Percentiles rank a stretch among this genome's conserved stretches.
Conservation (phyloP, 2,329 filamentous ascomycete species). For the Colletotrichum phormii region DNA sequence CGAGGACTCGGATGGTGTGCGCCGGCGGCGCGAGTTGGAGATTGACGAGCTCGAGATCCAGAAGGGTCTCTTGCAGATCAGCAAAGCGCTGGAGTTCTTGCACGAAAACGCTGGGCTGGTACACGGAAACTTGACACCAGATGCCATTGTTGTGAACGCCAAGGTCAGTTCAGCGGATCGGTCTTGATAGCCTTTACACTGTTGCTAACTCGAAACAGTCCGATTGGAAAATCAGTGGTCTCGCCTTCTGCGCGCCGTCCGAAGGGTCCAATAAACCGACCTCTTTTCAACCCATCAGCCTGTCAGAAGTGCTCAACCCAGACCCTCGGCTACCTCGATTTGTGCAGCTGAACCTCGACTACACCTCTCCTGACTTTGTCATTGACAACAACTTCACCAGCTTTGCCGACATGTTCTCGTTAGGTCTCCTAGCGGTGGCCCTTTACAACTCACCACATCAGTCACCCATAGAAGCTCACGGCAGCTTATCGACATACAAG, state of each 20-base stretch:
- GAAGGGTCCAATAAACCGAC: conserved; percentile 80
- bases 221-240: conserved; percentile 98
- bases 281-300: conserved; percentile 81
- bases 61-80: conserved; percentile 92
- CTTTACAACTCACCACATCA: conserved; percentile 94
- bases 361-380: conserved; percentile 93
- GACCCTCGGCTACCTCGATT: conserved; percentile 84
- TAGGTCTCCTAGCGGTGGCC: conserved; percentile 88
- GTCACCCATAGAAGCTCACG: conserved; percentile 86
- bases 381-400: conserved; percentile 88
- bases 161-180: conserved; percentile 68
- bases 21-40: conserved; percentile 83
- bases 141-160: conserved; percentile 92
- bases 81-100: conserved; percentile 93
- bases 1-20: conserved; percentile 80
- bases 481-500: conserved; percentile 86
- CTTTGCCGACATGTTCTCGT: conserved; percentile 91
- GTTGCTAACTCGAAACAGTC: conserved; percentile 66
- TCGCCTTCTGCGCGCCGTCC: conserved; percentile 87
- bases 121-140: conserved; percentile 93
- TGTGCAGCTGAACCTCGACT: conserved; percentile 93
- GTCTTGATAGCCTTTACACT: neutral
- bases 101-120: conserved; percentile 95
- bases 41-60: conserved; percentile 98
- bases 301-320: conserved; percentile 86